Conservation (phyloP, 2,329 filamentous ascomycete genomes). For the Colletotrichum chrysophilum region DNA sequence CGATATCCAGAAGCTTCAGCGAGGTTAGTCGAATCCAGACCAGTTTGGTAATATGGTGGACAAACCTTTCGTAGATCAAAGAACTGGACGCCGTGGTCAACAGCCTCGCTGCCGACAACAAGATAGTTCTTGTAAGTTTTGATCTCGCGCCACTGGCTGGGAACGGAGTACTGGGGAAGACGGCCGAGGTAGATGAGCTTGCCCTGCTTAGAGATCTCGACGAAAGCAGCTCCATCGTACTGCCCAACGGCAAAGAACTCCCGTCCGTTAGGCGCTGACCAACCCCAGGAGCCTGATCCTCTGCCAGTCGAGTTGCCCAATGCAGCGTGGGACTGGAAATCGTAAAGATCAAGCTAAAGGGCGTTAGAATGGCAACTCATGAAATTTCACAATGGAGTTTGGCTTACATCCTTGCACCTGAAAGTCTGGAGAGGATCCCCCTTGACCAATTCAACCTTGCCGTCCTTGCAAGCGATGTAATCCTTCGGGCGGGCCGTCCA, state of each 20-base stretch:
- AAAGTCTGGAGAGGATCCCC: slow-evolving; percentile 48
- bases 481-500: slow-evolving; percentile 30
- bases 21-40: not conserved
- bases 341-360: slow-evolving; percentile 52
- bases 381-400: rapidly evolving
- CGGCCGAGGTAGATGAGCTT: slow-evolving; percentile 46
- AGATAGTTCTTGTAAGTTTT: slow-evolving; percentile 33
- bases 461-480: slow-evolving; percentile 38
- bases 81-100: slow-evolving; percentile 60
- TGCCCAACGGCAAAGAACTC: slow-evolving; percentile 48
- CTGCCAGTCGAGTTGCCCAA: slow-evolving; percentile 48
- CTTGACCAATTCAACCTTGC: slow-evolving; percentile 41
- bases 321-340: slow-evolving; percentile 55
- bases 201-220: slow-evolving; percentile 43
- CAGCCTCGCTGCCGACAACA: slow-evolving; percentile 41
- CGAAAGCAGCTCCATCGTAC: slow-evolving; percentile 46
- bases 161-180: slow-evolving; percentile 38
- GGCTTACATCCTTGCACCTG: slow-evolving; percentile 40
- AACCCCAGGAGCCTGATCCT: slow-evolving; percentile 66
- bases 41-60: rapidly evolving
- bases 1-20: slow-evolving; percentile 40
- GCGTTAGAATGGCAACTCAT: not conserved
- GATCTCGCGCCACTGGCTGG: slow-evolving; percentile 38
- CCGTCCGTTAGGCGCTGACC: slow-evolving; percentile 59
- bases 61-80: slow-evolving; percentile 58